phyloP scores from a whole-genome alignment of 768 basidiomycete genomes.

The Agaricus subrufescens region DNA sequence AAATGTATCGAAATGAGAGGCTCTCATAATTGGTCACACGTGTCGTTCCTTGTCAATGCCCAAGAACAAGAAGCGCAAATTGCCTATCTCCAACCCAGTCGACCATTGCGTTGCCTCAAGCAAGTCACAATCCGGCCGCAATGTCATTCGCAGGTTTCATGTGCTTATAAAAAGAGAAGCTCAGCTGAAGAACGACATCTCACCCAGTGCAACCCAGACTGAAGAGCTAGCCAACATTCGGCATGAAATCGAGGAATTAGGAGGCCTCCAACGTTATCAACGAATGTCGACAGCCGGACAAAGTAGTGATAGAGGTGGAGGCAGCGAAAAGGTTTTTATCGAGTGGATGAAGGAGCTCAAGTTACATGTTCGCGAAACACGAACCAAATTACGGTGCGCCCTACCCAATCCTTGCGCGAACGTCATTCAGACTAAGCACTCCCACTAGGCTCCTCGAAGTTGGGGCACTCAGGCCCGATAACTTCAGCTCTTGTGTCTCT shows the following conservation, averaged over 20 bases:
- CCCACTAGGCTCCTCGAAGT: slow-evolving; percentile 76
- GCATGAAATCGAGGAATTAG: slow-evolving; percentile 58
- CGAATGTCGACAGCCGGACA: slow-evolving; percentile 81
- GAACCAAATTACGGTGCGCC: slow-evolving; percentile 33
- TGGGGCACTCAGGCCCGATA: slow-evolving; percentile 82
- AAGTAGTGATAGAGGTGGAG: slow-evolving; percentile 77
- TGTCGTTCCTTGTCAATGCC: slow-evolving; percentile 20
- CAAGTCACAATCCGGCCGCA: slow-evolving; percentile 59
- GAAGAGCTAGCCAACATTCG: slow-evolving; percentile 49
- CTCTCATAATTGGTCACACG: background rate
- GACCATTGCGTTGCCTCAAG: slow-evolving; percentile 32
- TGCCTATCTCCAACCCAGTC: slow-evolving; percentile 22
- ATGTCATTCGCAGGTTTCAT: slow-evolving; percentile 78
- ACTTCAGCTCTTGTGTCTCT: slow-evolving; percentile 56
- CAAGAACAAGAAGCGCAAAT: slow-evolving; percentile 31
- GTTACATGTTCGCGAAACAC: slow-evolving; percentile 19
- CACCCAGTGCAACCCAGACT: slow-evolving; percentile 17
- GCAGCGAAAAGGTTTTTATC: slow-evolving; percentile 78
- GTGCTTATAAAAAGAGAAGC: slow-evolving; percentile 67
- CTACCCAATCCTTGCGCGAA: background rate
- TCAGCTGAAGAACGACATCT: slow-evolving; percentile 36
- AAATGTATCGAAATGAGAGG: background rate
- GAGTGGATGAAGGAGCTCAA: slow-evolving; percentile 64
- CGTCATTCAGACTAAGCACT: background rate
- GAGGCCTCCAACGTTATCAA: slow-evolving; percentile 80